These are phyloP conservation scores for Aegilops bicornis DNA, from an alignment of 176 grass and related monocot species.

Conservation along the genomic window DNA sequence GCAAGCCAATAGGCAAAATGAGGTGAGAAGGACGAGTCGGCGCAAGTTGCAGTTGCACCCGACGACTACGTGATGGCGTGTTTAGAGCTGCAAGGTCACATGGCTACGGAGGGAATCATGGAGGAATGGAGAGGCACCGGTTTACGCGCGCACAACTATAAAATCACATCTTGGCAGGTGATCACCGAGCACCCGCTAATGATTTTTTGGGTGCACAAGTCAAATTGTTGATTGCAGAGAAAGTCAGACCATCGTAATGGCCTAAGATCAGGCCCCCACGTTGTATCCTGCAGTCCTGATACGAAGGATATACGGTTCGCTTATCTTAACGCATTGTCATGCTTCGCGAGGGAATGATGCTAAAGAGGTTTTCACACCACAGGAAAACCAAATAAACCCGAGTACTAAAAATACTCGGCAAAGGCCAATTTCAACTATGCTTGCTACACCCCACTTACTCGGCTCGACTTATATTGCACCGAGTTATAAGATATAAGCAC, in stretches of 20 bases:
- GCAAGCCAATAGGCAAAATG: not conserved
- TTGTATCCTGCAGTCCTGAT: not conserved
- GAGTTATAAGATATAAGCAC: too few relatives aligned
- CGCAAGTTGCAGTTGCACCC: constrained; percentile 22
- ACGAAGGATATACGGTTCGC: not conserved
- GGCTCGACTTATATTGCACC: too few relatives aligned
- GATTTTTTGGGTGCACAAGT: not conserved
- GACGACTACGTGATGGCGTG: constrained; percentile 22
- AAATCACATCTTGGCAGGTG: not conserved
- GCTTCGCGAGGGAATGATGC: not conserved
- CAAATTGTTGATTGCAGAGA: not conserved
- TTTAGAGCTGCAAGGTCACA: constrained; percentile 17
- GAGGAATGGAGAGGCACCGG: constrained; percentile 30
- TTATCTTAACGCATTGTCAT: not conserved
- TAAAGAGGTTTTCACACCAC: not conserved
- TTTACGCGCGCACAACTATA: constrained; percentile 21
- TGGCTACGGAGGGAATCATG: constrained; percentile 48
- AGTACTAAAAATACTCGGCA: too few relatives aligned
- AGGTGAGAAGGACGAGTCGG: not conserved
- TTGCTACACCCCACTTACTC: too few relatives aligned
- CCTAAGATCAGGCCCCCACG: not conserved
- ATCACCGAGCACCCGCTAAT: not conserved
- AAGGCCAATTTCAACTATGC: too few relatives aligned
- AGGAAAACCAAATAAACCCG: too few relatives aligned
- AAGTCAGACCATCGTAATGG: not conserved